Base-by-base conservation (phyloP, 1,284 basidiomycete genomes). In the Marasmius oreades region DNA sequence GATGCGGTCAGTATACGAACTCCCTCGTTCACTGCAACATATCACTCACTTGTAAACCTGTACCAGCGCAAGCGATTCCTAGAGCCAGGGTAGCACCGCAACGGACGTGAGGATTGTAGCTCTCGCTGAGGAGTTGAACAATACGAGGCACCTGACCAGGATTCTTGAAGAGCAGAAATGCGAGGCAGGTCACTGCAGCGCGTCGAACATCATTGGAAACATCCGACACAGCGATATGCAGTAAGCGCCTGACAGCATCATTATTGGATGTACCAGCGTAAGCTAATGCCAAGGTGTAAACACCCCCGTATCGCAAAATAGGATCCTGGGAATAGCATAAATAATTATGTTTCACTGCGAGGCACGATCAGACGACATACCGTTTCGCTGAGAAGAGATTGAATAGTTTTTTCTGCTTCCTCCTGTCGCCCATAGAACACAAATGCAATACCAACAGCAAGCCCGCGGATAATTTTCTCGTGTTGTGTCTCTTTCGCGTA, bases 51-150 rank as follows among this genome's bases (percentile, higher is more conserved):
- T 92, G 89, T 52, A 95, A 82, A 57, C 95, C 95, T 22, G 95
- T 98, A n/a, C 95, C 95, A 22, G 95, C 95, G 66, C 95, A 98
- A 16, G 95, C 92, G 62, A 98, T 94, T 65, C 95, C 95, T 12
- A 98, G 79, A 26, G 95, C 95, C 43, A 98, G 81, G 2, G 95
- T 96, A 31, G 95, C 95, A 64, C 95, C 95, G 64, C 95, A 97
- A 51, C 95, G 84, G 26, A 98, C 95, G 68, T 97, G 94, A n/a
- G 95, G 95, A 69, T 98, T 98, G 73, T 98, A 98, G 67, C 93
- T 96, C 77, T 98, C 95, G 62, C 92, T 93, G 55, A 98, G 77
- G 14, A 98, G 82, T 71, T 98, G 95, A 3, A 98, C 95, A 55
- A 98, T 92, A 54, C 95, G 81, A 16, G 95, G 95, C 1, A 98